A percentile compares a stretch with the other conserved stretches of the same genome.
These are phyloP conservation scores for Calocybe gambosa DNA, from an alignment of 1,284 basidiomycete species.

Conservation along the genomic window DNA sequence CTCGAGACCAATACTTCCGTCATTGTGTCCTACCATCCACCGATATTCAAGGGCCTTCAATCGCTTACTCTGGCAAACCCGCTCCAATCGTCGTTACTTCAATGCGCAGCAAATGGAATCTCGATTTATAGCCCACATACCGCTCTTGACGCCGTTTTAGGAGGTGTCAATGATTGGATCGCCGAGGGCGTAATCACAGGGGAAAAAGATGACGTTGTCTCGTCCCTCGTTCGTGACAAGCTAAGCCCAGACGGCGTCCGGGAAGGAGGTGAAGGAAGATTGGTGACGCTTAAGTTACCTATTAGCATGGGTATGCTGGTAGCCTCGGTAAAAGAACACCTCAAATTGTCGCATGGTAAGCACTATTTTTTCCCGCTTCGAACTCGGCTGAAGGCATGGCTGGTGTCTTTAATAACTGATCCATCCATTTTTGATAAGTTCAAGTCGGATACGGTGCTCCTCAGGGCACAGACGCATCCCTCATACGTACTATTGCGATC, in stretches of 20 bases:
- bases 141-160: constrained; percentile 73
- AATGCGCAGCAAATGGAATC: constrained; percentile 75
- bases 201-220: constrained; percentile 17
- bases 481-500: constrained; percentile 61
- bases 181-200: constrained; percentile 37
- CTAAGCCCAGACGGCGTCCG: constrained; percentile 26
- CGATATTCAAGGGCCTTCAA: constrained; percentile 80
- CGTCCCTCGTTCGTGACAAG: constrained; percentile 35
- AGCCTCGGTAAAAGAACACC: constrained; percentile 60
- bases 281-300: constrained; percentile 55
- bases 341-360: constrained; percentile 62
- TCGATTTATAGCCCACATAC: constrained; percentile 88
- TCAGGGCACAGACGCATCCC: constrained; percentile 23
- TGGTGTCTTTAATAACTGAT: too few relatives aligned
- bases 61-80: constrained; percentile 76
- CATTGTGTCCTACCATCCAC: constrained; percentile 86
- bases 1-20: constrained; percentile 54
- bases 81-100: constrained; percentile 76
- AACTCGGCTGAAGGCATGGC: not conserved
- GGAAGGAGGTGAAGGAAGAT: constrained; percentile 62
- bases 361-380: constrained; percentile 10
- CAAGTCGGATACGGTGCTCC: constrained; percentile 60
- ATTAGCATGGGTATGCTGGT: constrained; percentile 56
- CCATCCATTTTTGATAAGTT: constrained; percentile 55
- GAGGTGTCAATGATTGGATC: constrained; percentile 86